phyloP scores from a whole-genome alignment of 352 stramenopile species.

The Globisporangium nodosum region DNA sequence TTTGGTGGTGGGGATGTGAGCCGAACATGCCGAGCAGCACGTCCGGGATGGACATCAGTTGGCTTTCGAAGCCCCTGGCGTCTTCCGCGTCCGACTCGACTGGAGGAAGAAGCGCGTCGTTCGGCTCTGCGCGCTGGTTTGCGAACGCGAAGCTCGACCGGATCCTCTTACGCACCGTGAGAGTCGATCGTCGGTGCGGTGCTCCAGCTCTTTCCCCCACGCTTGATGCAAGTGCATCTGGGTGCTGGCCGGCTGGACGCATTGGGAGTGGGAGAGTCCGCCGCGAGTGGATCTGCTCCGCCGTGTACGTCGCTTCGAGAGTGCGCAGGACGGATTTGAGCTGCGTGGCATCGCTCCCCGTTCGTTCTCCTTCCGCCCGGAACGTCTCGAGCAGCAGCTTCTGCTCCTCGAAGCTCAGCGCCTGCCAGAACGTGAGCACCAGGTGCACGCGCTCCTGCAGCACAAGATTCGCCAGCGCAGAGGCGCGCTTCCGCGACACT shows the following conservation, averaged over 20 bases:
- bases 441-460: constrained; percentile 61
- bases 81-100: neutral
- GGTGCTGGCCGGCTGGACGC: neutral
- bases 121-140: neutral
- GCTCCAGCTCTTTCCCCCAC: neutral
- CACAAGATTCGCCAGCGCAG: constrained; percentile 36
- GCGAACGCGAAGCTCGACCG: constrained; percentile 10
- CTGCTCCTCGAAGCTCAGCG: constrained; percentile 48
- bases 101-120: neutral
- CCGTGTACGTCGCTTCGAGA: constrained; percentile 57
- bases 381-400: constrained; percentile 28
- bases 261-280: constrained; percentile 16
- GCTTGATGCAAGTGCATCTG: constrained; percentile 4
- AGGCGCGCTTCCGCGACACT: constrained; percentile 30
- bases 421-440: constrained; percentile 41
- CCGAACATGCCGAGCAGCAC: constrained; percentile 34
- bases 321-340: constrained; percentile 40
- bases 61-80: neutral
- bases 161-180: constrained; percentile 5
- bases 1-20: constrained; percentile 14
- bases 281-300: constrained; percentile 45
- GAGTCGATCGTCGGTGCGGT: constrained; percentile 6
- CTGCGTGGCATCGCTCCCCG: constrained; percentile 10
- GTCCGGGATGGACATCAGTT: constrained; percentile 34
- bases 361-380: constrained; percentile 4